Base-by-base conservation (phyloP, 1,284 basidiomycete species). In the Sutorius eximius region DNA sequence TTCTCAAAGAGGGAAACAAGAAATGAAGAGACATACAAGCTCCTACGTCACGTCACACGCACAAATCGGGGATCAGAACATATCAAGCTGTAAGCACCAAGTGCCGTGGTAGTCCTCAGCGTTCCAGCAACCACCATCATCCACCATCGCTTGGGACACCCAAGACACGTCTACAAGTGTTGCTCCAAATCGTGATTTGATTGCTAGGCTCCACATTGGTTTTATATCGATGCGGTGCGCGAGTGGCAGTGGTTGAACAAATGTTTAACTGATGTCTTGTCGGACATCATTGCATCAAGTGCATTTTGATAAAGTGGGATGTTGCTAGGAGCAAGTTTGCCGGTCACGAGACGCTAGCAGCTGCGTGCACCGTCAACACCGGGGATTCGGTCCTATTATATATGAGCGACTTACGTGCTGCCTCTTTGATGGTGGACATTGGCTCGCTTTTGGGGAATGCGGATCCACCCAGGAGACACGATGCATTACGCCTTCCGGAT, bases 381-480 rank as follows among this genome's bases (percentile, higher is more conserved):
- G 40, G 49, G 20, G 33, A 11, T 16, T 9, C n/a, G 18, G 12
- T 27, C 24, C 27, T 20, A 51, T 18, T 18, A 16, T 9, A 5
- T 5, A 49, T 47, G 16, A 12, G 7, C 6, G 29, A 15, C 27
- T 22, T 20, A 11, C 10, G 13, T 4, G 2, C 41, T 6, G 46
- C 15, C 24, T 13, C 24, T 6, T 40, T 15, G 3, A 4, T 30
- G 18, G 5, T 30, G 46, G 34, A 37, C 18, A 5, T 11, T 32
- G 52, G 42, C 12, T 3, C 30, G 5, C 20, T 18, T 18, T 24
- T 18, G 24, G 12, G 18, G 34, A 10, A 37, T 32, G 27, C 27
- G 18, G 30, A 9, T 15, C 13, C 45, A 29, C 53, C 45, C 43
- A 51, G 45, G 54, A 29, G 27, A 56, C 30, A 16, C 41, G 44